Percentiles rank a stretch among this genome's conserved stretches.
Conservation (phyloP, 148 eudicot species). For the Polygonum aviculare region DNA sequence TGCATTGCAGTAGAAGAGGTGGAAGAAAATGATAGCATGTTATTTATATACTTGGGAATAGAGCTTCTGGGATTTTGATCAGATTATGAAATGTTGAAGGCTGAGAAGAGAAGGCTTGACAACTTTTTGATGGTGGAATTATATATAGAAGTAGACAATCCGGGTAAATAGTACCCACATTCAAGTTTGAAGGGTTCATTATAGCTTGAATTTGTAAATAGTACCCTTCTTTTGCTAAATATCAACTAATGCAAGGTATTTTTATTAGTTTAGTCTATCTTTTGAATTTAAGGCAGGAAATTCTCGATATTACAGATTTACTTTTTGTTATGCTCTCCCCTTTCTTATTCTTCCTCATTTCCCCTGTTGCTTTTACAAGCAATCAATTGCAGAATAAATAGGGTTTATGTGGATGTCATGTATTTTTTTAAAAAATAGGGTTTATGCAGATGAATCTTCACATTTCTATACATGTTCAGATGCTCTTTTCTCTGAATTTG, state of each 20-base stretch:
- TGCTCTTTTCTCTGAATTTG: background rate
- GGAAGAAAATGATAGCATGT: background rate
- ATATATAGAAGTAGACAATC: background rate
- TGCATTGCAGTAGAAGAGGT: conserved; percentile 1
- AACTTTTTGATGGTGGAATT: background rate
- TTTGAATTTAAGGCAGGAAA: background rate
- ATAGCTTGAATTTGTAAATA: background rate
- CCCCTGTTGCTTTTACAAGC: too few relatives aligned
- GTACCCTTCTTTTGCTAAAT: background rate
- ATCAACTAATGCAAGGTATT: background rate
- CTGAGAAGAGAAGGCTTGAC: background rate
- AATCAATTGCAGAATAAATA: too few relatives aligned
- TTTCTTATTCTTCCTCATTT: too few relatives aligned
- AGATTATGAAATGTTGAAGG: background rate
- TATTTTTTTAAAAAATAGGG: too few relatives aligned
- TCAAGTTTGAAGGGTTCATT: background rate
- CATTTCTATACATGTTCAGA: too few relatives aligned
- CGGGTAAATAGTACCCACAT: background rate
- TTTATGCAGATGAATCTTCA: too few relatives aligned
- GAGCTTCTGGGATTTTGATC: background rate
- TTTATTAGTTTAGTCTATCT: background rate
- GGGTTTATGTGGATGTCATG: too few relatives aligned
- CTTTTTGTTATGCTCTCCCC: too few relatives aligned
- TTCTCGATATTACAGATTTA: too few relatives aligned
- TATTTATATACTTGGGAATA: background rate